Conservation (phyloP, 192 early-diverging fungal species). For the Coemansia sp. region DNA sequence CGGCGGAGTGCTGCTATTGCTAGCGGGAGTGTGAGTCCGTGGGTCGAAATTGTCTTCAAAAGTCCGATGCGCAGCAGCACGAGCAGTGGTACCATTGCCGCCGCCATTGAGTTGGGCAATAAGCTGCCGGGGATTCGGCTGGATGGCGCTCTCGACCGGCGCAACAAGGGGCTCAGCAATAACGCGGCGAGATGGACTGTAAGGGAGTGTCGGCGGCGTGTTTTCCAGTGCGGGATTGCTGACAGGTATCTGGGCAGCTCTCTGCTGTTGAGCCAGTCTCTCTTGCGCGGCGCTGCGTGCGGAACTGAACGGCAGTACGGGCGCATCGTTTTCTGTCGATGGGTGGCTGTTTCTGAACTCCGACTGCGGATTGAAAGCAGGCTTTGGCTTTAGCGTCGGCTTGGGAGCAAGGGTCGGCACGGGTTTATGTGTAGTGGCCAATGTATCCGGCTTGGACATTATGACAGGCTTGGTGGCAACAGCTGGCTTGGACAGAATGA, state of each 20-base stretch:
- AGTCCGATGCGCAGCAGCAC: background rate
- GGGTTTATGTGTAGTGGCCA: background rate
- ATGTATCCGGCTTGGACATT: background rate
- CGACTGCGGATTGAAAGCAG: background rate
- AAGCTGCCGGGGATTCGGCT: slow-evolving; percentile 29
- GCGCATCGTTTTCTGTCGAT: slow-evolving; percentile 32
- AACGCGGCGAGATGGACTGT: slow-evolving; percentile 1
- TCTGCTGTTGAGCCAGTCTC: slow-evolving; percentile 11
- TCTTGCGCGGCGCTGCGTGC: slow-evolving; percentile 2
- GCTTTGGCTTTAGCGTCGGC: background rate
- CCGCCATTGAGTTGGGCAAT: slow-evolving; percentile 33
- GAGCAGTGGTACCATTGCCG: background rate
- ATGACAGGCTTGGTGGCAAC: background rate
- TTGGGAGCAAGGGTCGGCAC: background rate
- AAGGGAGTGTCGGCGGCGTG: slow-evolving; percentile 4
- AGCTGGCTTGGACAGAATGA: slow-evolving; percentile 11
- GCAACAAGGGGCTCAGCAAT: background rate
- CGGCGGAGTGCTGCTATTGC: slow-evolving; percentile 8
- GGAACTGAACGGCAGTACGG: slow-evolving; percentile 29
- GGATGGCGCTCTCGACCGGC: slow-evolving; percentile 23
- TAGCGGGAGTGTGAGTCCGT: background rate
- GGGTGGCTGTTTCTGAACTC: slow-evolving; percentile 16
- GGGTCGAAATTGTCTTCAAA: slow-evolving; percentile 50
- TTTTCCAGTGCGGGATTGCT: slow-evolving; percentile 16
- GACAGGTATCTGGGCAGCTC: background rate